Evolutionary conservation across 768 basidiomycete species (phyloP).

Genomic region (Leccinum disarticulatum): DNA sequence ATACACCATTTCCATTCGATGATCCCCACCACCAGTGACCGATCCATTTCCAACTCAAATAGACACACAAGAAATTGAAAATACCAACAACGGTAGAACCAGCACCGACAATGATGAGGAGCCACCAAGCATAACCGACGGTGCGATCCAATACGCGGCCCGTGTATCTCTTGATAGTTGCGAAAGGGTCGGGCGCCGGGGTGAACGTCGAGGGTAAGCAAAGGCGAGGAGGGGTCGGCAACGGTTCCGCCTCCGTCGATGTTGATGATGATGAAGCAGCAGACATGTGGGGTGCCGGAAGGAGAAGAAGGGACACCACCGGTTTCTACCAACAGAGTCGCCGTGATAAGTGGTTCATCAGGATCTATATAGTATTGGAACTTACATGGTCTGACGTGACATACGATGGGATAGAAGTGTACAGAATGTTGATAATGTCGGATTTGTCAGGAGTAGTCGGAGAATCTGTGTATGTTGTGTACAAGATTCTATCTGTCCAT

Average conservation of each 20-base stretch:
- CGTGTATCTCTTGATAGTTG: slow-evolving; percentile 55
- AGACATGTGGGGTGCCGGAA: slow-evolving; percentile 44
- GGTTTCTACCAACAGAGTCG: slow-evolving; percentile 64
- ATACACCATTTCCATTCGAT: slow-evolving; percentile 16
- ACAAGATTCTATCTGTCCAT: slow-evolving; percentile 93
- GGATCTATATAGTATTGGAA: neutral
- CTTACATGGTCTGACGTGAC: slow-evolving; percentile 88
- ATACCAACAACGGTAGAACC: slow-evolving; percentile 71
- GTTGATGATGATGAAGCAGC: slow-evolving; percentile 15
- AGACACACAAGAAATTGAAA: slow-evolving; percentile 69
- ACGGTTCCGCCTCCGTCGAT: slow-evolving; percentile 26
- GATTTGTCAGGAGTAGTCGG: slow-evolving; percentile 51
- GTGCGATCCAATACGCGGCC: slow-evolving; percentile 72
- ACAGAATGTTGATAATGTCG: slow-evolving; percentile 62
- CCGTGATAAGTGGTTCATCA: neutral
- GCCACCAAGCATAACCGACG: slow-evolving; percentile 79
- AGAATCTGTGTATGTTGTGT: slow-evolving; percentile 71
- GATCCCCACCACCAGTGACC: slow-evolving; percentile 34
- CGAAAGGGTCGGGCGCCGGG: slow-evolving; percentile 54
- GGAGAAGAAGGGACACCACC: slow-evolving; percentile 68
- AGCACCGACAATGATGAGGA: slow-evolving; percentile 71
- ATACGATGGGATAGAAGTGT: slow-evolving; percentile 80
- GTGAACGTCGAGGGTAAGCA: slow-evolving; percentile 50
- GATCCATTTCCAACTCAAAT: slow-evolving; percentile 64
- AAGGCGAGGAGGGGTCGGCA: slow-evolving; percentile 38